Percentiles rank a stretch among this genome's conserved stretches.
Conservation (phyloP, 2,329 filamentous ascomycete genomes). For the Endoconidiophora laricicola region DNA sequence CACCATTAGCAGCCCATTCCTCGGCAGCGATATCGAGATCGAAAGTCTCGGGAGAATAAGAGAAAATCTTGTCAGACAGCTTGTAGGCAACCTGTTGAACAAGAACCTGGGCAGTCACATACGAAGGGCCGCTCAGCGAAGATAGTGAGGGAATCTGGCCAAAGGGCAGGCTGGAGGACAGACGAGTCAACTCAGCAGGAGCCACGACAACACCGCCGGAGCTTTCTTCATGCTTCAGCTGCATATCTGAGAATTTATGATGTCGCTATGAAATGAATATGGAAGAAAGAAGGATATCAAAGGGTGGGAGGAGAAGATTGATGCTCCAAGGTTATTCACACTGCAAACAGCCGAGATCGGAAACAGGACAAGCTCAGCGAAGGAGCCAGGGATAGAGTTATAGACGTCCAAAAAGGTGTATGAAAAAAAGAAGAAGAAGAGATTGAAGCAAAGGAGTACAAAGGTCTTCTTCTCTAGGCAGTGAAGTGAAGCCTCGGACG, state of each 20-base stretch:
- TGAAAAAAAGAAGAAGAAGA: neutral
- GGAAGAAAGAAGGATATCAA: neutral
- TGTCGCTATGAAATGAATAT: neutral
- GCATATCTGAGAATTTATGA: conserved; percentile 9
- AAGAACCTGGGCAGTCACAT: conserved; percentile 81
- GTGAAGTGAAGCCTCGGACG: neutral
- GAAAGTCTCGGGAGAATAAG: conserved; percentile 87
- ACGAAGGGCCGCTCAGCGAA: conserved; percentile 69
- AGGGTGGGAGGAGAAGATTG: neutral
- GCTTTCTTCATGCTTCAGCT: conserved; percentile 14
- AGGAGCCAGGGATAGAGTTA: neutral
- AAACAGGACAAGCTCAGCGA: too few relatives aligned
- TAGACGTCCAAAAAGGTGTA: neutral
- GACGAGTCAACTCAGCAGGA: conserved; percentile 5
- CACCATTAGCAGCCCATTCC: conserved; percentile 52
- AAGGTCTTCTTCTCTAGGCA: neutral
- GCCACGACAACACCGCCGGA: conserved; percentile 11
- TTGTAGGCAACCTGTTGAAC: conserved; percentile 93
- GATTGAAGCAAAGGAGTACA: neutral
- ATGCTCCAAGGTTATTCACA: neutral
- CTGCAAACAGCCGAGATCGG: too few relatives aligned
- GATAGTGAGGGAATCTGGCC: conserved; percentile 37
- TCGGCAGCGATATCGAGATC: conserved; percentile 73
- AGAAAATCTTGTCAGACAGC: conserved; percentile 92
- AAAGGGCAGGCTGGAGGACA: conserved; percentile 38